A percentile compares a stretch with the other conserved stretches of the same genome.
Evolutionary conservation across 352 stramenopile genomes (phyloP).

Genomic region (Phytophthora cactorum): DNA sequence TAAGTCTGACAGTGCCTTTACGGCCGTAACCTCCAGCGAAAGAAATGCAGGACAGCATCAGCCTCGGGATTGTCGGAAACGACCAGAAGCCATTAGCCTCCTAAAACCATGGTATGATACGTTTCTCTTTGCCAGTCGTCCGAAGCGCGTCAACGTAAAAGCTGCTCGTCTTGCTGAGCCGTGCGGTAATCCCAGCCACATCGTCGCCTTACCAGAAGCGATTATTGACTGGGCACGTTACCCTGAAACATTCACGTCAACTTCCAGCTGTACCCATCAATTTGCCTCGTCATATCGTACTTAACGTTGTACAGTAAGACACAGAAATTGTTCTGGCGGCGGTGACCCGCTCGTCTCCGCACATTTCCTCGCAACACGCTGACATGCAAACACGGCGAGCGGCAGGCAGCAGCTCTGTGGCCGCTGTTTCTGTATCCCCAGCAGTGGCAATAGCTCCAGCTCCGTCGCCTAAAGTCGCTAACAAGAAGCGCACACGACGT

Average conservation of each 20-base stretch:
- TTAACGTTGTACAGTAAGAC: constrained; percentile 10
- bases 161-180: constrained; percentile 5
- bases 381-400: constrained; percentile 31
- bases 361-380: constrained; percentile 19
- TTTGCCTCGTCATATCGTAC: constrained; percentile 25
- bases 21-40: constrained; percentile 31
- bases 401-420: constrained; percentile 6
- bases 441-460: not conserved
- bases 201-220: not conserved
- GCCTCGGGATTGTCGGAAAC: constrained; percentile 40
- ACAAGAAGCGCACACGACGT: constrained; percentile 49
- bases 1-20: constrained; percentile 11
- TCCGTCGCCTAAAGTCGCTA: constrained; percentile 1
- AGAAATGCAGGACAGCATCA: constrained; percentile 49
- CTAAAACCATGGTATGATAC: not conserved
- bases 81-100: constrained; percentile 2
- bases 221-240: constrained; percentile 30
- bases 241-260: constrained; percentile 2
- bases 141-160: constrained; percentile 6
- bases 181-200: not conserved
- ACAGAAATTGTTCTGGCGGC: constrained; percentile 9
- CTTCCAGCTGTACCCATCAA: constrained; percentile 4
- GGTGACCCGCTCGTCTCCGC: constrained; percentile 6
- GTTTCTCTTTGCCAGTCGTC: not conserved
- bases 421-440: constrained; percentile 10